A percentile compares a stretch with the other conserved stretches of the same genome.
phyloP scores from a whole-genome alignment of 2,329 filamentous ascomycete species.

The Colletotrichum zoysiae region DNA sequence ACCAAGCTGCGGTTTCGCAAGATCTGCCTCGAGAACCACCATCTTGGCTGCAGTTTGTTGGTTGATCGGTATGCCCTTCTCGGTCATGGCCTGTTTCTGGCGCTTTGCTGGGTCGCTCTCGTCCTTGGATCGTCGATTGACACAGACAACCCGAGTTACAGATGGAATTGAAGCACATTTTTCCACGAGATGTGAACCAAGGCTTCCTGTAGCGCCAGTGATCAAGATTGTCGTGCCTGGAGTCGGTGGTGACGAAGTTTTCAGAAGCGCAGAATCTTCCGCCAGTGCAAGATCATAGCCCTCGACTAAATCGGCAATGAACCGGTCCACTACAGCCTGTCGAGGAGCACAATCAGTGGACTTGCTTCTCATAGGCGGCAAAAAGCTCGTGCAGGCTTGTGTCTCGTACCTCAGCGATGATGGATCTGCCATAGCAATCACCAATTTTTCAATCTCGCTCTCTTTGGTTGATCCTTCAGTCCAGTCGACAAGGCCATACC shows the following conservation, averaged over 20 bases:
- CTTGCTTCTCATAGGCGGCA: background rate
- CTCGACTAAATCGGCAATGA: background rate
- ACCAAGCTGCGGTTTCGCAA: conserved; percentile 55
- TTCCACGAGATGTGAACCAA: conserved; percentile 53
- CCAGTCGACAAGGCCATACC: background rate
- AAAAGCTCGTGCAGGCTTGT: background rate
- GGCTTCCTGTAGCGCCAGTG: conserved; percentile 55
- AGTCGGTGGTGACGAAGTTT: background rate
- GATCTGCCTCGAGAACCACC: background rate
- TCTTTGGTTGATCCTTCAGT: conserved; percentile 22
- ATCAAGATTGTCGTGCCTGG: conserved; percentile 48
- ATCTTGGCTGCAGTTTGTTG: background rate
- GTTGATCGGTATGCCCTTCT: background rate
- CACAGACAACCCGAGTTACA: conserved; percentile 55
- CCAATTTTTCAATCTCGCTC: conserved; percentile 32
- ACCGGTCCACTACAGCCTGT: conserved; percentile 8
- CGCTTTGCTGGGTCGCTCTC: conserved; percentile 10
- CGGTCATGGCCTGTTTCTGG: background rate
- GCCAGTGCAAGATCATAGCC: background rate
- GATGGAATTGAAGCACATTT: conserved; percentile 45
- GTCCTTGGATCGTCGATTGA: conserved; percentile 55
- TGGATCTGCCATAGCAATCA: conserved; percentile 26
- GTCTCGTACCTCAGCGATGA: conserved; percentile 5
- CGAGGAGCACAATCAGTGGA: conserved; percentile 7
- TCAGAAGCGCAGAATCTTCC: background rate